Conservation (phyloP, 179 eudicot genomes). For the Heliamphora pulchella region DNA sequence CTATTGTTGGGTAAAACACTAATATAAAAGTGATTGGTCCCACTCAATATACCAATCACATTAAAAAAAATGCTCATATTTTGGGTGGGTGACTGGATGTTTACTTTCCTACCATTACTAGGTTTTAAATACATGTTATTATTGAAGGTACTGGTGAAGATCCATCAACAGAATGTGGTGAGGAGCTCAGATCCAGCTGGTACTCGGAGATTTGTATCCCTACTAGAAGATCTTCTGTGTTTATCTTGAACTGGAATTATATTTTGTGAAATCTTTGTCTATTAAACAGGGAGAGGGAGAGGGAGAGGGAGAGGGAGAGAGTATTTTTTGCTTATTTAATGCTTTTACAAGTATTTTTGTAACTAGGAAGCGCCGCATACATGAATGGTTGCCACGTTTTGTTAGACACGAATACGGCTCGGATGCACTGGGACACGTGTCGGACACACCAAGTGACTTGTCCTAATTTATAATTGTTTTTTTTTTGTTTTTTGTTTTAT, state of each 20-base stretch:
- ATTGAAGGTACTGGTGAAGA: conserved; percentile 6
- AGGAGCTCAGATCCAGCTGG: conserved; percentile 3
- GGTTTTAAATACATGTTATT: background rate
- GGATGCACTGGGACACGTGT: no score
- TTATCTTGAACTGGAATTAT: background rate
- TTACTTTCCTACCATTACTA: background rate
- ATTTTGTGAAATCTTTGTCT: background rate
- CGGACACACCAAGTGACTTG: no score
- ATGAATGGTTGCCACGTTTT: no score
- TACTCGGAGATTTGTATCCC: background rate
- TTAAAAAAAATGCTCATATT: no score
- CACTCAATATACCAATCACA: no score
- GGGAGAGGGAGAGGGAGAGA: background rate
- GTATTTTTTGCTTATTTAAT: background rate
- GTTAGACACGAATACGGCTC: no score
- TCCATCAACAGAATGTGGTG: background rate
- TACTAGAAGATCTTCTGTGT: background rate
- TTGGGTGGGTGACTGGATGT: background rate
- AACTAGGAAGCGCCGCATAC: no score
- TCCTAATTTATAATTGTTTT: no score
- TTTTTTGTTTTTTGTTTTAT: no score
- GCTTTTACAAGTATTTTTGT: no score
- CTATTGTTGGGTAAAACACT: no score
- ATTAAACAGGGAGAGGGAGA: background rate
- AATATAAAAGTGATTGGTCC: no score